Evolutionary conservation across 768 basidiomycete species (phyloP).

Genomic region (Leccinum pellstonianum): DNA sequence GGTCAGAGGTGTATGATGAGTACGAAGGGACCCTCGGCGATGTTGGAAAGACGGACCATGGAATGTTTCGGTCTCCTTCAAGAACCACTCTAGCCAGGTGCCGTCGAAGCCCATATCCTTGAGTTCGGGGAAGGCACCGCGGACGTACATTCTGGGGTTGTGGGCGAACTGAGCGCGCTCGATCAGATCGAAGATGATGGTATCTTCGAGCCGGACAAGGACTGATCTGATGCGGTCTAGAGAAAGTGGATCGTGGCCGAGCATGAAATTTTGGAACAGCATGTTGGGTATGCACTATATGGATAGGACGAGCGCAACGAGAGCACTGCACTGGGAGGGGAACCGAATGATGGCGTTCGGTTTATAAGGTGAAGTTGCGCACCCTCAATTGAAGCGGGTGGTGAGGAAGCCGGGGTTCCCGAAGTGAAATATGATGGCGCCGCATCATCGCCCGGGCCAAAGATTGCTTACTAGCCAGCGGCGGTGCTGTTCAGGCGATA

Average conservation of each 20-base stretch:
- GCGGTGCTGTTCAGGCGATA: too few relatives aligned
- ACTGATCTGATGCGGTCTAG: constrained; percentile 87
- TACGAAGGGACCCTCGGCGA: neutral
- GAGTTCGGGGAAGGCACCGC: constrained; percentile 77
- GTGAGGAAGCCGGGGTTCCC: too few relatives aligned
- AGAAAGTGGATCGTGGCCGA: constrained; percentile 72
- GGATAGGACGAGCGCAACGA: constrained; percentile 11
- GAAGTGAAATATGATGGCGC: too few relatives aligned
- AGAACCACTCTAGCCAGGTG: constrained; percentile 97
- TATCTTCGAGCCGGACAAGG: constrained; percentile 90
- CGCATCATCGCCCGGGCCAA: too few relatives aligned
- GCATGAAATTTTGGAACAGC: constrained; percentile 67
- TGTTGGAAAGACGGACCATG: constrained; percentile 66
- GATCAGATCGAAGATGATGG: constrained; percentile 97
- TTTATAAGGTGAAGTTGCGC: constrained; percentile 16
- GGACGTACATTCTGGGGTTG: constrained; percentile 85
- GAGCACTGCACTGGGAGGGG: neutral
- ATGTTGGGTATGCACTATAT: constrained; percentile 29
- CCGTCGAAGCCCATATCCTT: constrained; percentile 71
- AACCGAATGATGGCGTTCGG: neutral
- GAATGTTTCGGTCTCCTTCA: constrained; percentile 92
- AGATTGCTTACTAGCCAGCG: too few relatives aligned
- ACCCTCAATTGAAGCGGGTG: neutral
- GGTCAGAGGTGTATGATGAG: neutral
- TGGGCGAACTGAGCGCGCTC: constrained; percentile 97